Conservation (phyloP, 352 stramenopile genomes). For the Pythium dissimile region DNA sequence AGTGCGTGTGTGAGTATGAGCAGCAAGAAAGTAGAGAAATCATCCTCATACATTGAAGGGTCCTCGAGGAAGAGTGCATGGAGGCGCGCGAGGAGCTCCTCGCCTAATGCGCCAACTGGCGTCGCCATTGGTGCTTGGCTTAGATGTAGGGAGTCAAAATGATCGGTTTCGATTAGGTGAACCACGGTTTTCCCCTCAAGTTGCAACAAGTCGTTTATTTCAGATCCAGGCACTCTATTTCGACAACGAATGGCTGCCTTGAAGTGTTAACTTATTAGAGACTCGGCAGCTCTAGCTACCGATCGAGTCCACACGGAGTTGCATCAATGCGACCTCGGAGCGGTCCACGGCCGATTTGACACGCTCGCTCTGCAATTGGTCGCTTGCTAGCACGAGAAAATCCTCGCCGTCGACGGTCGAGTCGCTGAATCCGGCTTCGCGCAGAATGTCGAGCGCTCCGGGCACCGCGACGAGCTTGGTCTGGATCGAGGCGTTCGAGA, state of each 20-base stretch:
- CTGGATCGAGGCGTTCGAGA: constrained; percentile 60
- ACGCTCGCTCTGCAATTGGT: constrained; percentile 34
- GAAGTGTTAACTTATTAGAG: constrained; percentile 19
- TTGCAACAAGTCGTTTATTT: background rate
- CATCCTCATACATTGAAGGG: constrained; percentile 46
- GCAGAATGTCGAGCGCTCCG: constrained; percentile 53
- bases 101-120: too few relatives aligned
- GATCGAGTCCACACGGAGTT: constrained; percentile 51
- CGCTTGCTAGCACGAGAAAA: constrained; percentile 51
- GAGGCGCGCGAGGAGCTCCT: constrained; percentile 38
- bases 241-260: constrained; percentile 1
- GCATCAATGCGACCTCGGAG: constrained; percentile 62
- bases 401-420: constrained; percentile 39
- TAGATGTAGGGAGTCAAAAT: too few relatives aligned
- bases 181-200: background rate
- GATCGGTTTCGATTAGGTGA: background rate
- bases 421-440: constrained; percentile 48
- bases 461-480: constrained; percentile 56
- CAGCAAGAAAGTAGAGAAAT: background rate
- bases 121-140: too few relatives aligned
- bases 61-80: constrained; percentile 54
- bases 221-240: background rate
- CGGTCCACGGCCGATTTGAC: constrained; percentile 58
- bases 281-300: background rate
- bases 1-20: background rate